Base-by-base conservation (phyloP, 805 yeast species). In the Starmerella floricola region DNA sequence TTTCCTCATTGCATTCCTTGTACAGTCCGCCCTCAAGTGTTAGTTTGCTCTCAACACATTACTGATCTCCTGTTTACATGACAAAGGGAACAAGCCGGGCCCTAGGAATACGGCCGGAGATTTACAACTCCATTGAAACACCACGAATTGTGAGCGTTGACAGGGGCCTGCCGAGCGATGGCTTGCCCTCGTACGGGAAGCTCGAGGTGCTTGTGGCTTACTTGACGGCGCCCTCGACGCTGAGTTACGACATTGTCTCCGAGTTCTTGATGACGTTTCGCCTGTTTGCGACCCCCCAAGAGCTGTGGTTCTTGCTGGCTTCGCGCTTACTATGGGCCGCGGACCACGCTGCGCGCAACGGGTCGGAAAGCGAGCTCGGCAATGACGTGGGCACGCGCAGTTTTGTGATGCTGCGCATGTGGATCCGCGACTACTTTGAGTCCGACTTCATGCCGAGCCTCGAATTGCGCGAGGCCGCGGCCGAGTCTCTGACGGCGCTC, bases 231-330 rank as follows among this genome's bases (percentile, higher is more conserved):
- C 87, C 91, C 4, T 73, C 75, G 44, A 62, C 74, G 5, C 71
- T 88, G 15, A 87, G 85, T 59, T 88, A 88, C 59, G 73, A 76
- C 47, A 68, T 80, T 31, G 64, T 87, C 42, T 73, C 87, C 36
- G 96, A 91, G 62, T 86, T 91, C 59, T 83, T 88, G 58, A 68
- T 88, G 38, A 78, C 94, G 1, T 87, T 74, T 61, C 67, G 97
- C 38, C 69, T 76, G 41, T 86, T 82, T 56, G 63, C 79, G 30
- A 63, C 74, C 15, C 60, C 79, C n/a, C 56, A 63, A 15, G 70
- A 73, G 11, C 67, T 88, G 15, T 62, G 85, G 58, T 71, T 72
- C 42, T 61, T 80, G 27, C 62, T 87, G 27, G 55, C 79, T 19
- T 67, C 78, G 19, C 67, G 96, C 40, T 63, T 85, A 29, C 66